phyloP scores from a whole-genome alignment of 2,329 filamentous ascomycete genomes.

The Sclerotinia glacialis region DNA sequence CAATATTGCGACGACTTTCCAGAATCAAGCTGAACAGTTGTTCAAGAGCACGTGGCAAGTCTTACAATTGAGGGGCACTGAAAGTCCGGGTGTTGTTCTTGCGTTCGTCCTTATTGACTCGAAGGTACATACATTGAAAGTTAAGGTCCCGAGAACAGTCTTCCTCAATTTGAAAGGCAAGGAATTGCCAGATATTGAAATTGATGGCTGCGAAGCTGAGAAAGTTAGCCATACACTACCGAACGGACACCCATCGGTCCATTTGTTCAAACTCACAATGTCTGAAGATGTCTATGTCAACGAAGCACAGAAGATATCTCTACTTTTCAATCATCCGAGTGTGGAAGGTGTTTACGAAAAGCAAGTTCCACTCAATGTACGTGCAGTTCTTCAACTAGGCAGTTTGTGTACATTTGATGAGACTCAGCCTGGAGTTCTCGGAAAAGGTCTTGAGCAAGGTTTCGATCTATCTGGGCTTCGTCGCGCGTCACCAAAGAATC shows the following conservation, averaged over 20 bases:
- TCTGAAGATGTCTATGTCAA: conserved; percentile 83
- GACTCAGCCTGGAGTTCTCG: conserved; percentile 82
- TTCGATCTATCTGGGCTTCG: conserved; percentile 81
- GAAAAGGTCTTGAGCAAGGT: conserved; percentile 87
- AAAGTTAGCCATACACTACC: conserved; percentile 92
- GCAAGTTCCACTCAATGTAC: conserved; percentile 80
- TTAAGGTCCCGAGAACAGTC: conserved; percentile 84
- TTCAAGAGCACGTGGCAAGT: conserved; percentile 96
- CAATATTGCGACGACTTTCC: conserved; percentile 69
- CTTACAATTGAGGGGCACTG: conserved; percentile 78
- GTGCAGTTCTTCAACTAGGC: conserved; percentile 84
- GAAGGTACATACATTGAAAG: conserved; percentile 82
- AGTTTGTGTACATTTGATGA: conserved; percentile 93
- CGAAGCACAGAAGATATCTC: conserved; percentile 76
- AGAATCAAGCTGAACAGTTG: conserved; percentile 84
- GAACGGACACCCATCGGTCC: conserved; percentile 89
- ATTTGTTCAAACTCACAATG: conserved; percentile 92
- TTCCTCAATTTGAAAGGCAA: conserved; percentile 89
- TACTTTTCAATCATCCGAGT: conserved; percentile 86
- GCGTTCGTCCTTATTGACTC: conserved; percentile 91
- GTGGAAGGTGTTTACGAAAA: conserved; percentile 98
- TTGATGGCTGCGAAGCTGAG: conserved; percentile 82
- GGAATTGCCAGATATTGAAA: conserved; percentile 82
- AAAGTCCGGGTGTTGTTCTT: conserved; percentile 79
- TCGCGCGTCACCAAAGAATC: conserved; percentile 61